Base-by-base conservation (phyloP, 768 basidiomycete species). In the Trametes punicea region DNA sequence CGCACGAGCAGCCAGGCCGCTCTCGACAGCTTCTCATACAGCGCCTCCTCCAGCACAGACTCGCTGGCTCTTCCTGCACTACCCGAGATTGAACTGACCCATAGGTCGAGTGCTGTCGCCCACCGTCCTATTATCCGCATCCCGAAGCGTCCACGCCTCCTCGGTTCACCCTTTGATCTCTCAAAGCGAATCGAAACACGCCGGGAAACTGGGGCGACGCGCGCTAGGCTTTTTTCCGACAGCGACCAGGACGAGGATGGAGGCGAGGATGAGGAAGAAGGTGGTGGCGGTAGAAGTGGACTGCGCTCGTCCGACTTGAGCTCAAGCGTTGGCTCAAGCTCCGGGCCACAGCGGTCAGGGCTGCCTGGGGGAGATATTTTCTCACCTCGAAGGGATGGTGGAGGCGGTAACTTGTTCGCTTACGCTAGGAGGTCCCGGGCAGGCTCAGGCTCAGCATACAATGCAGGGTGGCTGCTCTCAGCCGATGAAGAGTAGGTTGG, bases 131-230 rank as follows among this genome's bases (percentile, higher is more conserved):
- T 54, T 40, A 51, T 62, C 5, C 64, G 56, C 45, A 56, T 62
- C 46, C 34, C 56, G 15, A 64, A 64, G 48, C 64, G 64, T 9
- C 61, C 64, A 3, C 61, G 64, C 3, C 56, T 62, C 5, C 63
- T 64, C 20, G 60, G 60, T 21, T 64, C 63, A 3, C 63, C 63
- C 4, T 64, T 64, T 48, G 63, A 64, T 40, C 63, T 58, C 25
- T 39, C 50, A 11, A 60, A 58, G 41, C 55, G 56, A 10, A 56
- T 56, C 16, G 46, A 52, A 46, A 25, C 44, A 44, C 60, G 55
- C 21, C 40, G 30, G 11, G 33, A 2, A 1, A 6, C 44, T 15
- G 27, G 6, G 21, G 15, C 33, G 4, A 9, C 33, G 31, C 44
- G 34, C 44, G 16, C 25, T 31, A 26, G 49, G 45, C 34, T 21